Base-by-base conservation (phyloP, 2,329 filamentous ascomycete genomes). In the Penicillium olsonii region DNA sequence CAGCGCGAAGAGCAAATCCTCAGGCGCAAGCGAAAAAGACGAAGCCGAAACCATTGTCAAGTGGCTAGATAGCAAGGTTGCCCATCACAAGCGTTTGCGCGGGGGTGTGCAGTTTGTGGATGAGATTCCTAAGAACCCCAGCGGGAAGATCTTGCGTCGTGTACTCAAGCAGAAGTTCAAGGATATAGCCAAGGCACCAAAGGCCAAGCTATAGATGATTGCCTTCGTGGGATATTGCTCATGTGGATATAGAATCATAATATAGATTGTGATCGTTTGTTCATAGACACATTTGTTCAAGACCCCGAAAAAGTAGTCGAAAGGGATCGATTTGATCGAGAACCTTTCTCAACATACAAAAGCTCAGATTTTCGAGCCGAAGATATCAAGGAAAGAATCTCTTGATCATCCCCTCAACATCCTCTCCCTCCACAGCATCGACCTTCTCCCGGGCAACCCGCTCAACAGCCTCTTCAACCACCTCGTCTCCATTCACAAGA, bases 371-470 rank as follows among this genome's bases (percentile, higher is more conserved):
- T 31, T 31, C 6, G 11, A 31, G 5, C 5, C 4, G 5, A 31
- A 31, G 5, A 7, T 22, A n/a, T 40, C 29, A 64, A 41, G 55
- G 44, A 15, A 63, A 63, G 50, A 69, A 71, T 37, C 66, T 50
- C 55, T 60, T 62, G 6, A 70, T 57, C 63, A 80, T 78, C 2
- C 53, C 69, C 41, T 75, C 70, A 18, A 79, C 62, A 69, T 81
- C 75, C 62, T 82, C 79, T 2, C 75, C 78, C 29, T 77, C 75
- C 35, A 75, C 66, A 34, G 71, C 69, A 68, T 81, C 76, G 50
- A 77, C 59, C 15, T 68, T 68, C 38, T 75, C 73, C 57, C 59
- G 71, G 1, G 71, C 71, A 51, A 77, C 65, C 54, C 68, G 69
- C 52, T 77, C 72, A 18, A 81, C 73, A 12, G 77, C 79, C 41